Base-by-base conservation (phyloP, 2,329 filamentous ascomycete species). In the Penicillium capsulatum region DNA sequence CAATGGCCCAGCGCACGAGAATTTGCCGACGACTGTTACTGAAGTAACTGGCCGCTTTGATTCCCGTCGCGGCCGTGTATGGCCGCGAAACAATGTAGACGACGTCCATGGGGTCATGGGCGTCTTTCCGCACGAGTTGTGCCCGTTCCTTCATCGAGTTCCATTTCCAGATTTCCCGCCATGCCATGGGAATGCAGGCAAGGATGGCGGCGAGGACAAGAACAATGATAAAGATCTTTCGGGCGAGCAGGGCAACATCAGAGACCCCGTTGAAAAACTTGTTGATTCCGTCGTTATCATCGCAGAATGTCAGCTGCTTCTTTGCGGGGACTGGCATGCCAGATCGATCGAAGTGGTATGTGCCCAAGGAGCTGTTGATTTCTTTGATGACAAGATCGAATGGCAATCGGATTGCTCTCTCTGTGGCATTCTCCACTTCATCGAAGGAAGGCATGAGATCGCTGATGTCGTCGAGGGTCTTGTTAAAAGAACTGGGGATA, bases 61-160 rank as follows among this genome's bases (percentile, higher is more conserved):
- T 76, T 28, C 90, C 91, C 17, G 76, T 69, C 2, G 75, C 74
- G 1, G 87, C 79, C 1, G 88, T 86, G 53, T 83, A 80, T 1
- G 91, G 89, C 15, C 88, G 80, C 22, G 87, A 90, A 20, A 84
- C 81, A 51, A 96, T 84, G 66, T 96, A 94, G 29, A 94, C 79
- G 24, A 90, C 81, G 60, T 97, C 91, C 75, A 95, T 81, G 1
- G 84, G 77, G 57, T 97, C 89, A 59, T 81, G 81, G 19, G 79
- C 76, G 39, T 83, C 72, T 50, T 76, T 71, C 31, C 74, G 70
- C 51, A 94, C 75, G 20, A 89, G 71, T 39, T 74, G 70, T 15
- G 86, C 79, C 42, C 83, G 81, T 50, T 82, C 72, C 61, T 83
- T 78, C 74, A 89, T 85, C 20, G 73, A 75, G 31, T 79, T 77